These are phyloP conservation scores for Quillaja saponaria DNA, from an alignment of 306 rosid genomes.

Conservation along the genomic window DNA sequence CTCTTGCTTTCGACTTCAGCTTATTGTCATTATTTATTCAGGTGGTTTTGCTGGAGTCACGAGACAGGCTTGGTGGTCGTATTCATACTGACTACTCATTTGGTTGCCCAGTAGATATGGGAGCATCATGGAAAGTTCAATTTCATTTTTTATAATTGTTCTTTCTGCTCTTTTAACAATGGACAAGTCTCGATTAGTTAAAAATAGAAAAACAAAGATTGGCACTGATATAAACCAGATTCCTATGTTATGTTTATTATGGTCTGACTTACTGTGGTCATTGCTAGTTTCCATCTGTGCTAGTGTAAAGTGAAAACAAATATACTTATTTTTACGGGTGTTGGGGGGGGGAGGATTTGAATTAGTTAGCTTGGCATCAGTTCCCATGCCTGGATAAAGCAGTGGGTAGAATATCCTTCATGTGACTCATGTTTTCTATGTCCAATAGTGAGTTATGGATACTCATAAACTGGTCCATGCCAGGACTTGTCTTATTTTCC, in stretches of 20 bases:
- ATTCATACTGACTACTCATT: constrained; percentile 78
- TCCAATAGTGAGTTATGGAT: no score
- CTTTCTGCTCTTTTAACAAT: constrained; percentile 1
- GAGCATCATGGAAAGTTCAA: constrained; percentile 75
- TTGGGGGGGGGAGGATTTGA: background rate
- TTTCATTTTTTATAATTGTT: constrained; percentile 2
- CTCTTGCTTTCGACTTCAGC: constrained; percentile 20
- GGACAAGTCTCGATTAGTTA: background rate
- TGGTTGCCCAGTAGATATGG: constrained; percentile 89
- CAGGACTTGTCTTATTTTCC: no score
- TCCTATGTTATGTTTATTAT: background rate
- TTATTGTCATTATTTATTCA: constrained; percentile 35
- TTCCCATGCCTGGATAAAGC: background rate
- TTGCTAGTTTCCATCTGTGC: background rate
- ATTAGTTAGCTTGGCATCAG: background rate
- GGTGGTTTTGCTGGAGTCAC: constrained; percentile 79
- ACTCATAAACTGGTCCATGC: no score
- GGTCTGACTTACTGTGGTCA: background rate
- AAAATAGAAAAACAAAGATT: background rate
- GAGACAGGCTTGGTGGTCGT: constrained; percentile 83
- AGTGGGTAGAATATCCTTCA: background rate
- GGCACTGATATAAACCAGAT: background rate
- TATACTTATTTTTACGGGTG: no score
- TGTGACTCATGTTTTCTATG: no score
- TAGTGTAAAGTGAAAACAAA: constrained; percentile 3